A percentile compares a stretch with the other conserved stretches of the same genome.
phyloP scores from a whole-genome alignment of 495 filamentous ascomycete species.

The Xylaria intraflava region DNA sequence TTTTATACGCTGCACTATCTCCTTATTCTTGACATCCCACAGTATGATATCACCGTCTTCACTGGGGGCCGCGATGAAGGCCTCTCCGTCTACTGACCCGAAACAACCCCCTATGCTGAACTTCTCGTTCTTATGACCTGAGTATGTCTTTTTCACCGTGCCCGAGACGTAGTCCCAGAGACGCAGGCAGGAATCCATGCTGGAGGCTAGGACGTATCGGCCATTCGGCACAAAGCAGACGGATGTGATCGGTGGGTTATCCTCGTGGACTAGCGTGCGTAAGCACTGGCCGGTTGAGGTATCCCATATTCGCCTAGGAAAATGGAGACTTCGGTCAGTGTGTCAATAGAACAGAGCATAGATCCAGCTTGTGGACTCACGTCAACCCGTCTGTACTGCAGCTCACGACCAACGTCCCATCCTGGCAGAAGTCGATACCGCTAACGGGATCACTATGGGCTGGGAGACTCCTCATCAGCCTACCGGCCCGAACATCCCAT shows the following conservation, averaged over 20 bases:
- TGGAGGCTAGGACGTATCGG: slow-evolving; percentile 84
- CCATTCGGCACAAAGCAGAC: slow-evolving; percentile 93
- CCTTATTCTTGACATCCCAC: slow-evolving; percentile 86
- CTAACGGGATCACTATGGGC: slow-evolving; percentile 92
- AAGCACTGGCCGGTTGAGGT: slow-evolving; percentile 93
- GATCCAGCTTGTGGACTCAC: slow-evolving; percentile 26
- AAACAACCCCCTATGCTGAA: slow-evolving; percentile 80
- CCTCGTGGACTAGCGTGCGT: slow-evolving; percentile 89
- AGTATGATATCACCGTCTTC: slow-evolving; percentile 80
- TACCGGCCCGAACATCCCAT: slow-evolving; percentile 85
- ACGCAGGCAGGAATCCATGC: slow-evolving; percentile 79
- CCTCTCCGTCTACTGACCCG: slow-evolving; percentile 51
- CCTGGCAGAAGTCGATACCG: slow-evolving; percentile 85
- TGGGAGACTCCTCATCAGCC: slow-evolving; percentile 80
- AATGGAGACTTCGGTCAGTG: background rate
- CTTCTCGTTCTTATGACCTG: slow-evolving; percentile 80
- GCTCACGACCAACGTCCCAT: slow-evolving; percentile 84
- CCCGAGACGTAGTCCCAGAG: slow-evolving; percentile 93
- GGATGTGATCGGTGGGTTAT: slow-evolving; percentile 84
- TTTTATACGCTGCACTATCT: slow-evolving; percentile 63
- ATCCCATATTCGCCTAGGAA: slow-evolving; percentile 74
- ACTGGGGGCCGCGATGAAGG: slow-evolving; percentile 74
- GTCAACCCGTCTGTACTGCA: slow-evolving; percentile 89
- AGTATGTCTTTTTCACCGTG: slow-evolving; percentile 87
- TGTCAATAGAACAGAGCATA: background rate